A percentile compares a stretch with the other conserved stretches of the same genome.
phyloP scores from a whole-genome alignment of 257 asterid species.

The Osmanthus fragrans region DNA sequence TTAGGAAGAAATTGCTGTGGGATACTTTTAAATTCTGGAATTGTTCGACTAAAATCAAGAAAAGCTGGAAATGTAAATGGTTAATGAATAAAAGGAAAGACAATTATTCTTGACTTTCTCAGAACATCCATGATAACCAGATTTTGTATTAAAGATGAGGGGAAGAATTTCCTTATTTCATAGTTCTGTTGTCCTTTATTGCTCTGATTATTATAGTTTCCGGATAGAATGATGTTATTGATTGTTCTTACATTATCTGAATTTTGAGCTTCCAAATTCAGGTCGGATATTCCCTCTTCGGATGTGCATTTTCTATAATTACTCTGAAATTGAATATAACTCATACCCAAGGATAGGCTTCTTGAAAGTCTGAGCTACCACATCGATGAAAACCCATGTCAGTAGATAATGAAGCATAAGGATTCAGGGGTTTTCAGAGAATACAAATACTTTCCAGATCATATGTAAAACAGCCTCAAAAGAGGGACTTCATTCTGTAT shows the following conservation, averaged over 20 bases:
- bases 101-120: background rate
- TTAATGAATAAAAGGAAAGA: background rate
- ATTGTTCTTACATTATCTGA: background rate
- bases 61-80: background rate
- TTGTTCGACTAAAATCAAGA: background rate
- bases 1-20: background rate
- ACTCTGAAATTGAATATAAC: background rate
- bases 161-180: background rate
- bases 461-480: background rate
- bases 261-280: background rate
- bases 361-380: background rate
- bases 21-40: background rate
- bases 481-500: background rate
- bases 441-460: background rate
- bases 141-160: background rate
- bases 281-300: background rate
- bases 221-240: background rate
- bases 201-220: background rate
- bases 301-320: background rate
- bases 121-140: background rate
- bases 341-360: background rate
- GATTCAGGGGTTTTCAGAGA: background rate
- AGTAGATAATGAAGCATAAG: background rate
- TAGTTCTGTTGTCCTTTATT: background rate
- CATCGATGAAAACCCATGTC: background rate